These are phyloP conservation scores for Saccharomyces pastorianus DNA, from an alignment of 1,139 yeast species.

Conservation along the genomic window DNA sequence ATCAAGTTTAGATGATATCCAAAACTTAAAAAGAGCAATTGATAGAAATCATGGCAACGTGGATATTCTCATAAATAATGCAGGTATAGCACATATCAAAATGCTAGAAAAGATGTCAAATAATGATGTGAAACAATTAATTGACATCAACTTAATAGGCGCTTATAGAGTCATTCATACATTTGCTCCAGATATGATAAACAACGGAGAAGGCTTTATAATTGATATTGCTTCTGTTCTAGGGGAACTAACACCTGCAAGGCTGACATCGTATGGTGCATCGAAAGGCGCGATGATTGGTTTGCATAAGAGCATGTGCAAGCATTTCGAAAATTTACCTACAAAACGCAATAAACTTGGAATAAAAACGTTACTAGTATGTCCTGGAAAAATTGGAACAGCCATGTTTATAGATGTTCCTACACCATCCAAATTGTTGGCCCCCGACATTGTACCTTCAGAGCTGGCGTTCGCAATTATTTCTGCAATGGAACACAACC, in stretches of 20 bases:
- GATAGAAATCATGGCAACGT: conserved; percentile 44
- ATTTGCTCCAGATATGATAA: conserved; percentile 66
- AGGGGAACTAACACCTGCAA: conserved; percentile 79
- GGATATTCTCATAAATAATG: conserved; percentile 70
- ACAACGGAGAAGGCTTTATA: conserved; percentile 57
- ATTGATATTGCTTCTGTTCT: conserved; percentile 76
- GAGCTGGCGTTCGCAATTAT: conserved; percentile 55
- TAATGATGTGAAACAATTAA: conserved; percentile 51
- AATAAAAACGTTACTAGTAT: conserved; percentile 63
- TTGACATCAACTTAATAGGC: conserved; percentile 61
- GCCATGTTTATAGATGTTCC: conserved; percentile 59
- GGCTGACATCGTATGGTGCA: conserved; percentile 75
- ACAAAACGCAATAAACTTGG: conserved; percentile 18
- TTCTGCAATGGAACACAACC: conserved; percentile 51
- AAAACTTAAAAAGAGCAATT: conserved; percentile 35
- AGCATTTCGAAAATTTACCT: conserved; percentile 55
- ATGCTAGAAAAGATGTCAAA: conserved; percentile 45
- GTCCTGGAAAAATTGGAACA: conserved; percentile 83
- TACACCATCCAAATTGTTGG: conserved; percentile 66
- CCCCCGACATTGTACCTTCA: conserved; percentile 70
- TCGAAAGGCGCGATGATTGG: conserved; percentile 81
- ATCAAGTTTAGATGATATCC: conserved; percentile 41
- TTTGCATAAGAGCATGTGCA: conserved; percentile 66
- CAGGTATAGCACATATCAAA: conserved; percentile 63
- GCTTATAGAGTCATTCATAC: conserved; percentile 62